Evolutionary conservation across 306 rosid genomes (phyloP).

Genomic region (Trifolium fragiferum): DNA sequence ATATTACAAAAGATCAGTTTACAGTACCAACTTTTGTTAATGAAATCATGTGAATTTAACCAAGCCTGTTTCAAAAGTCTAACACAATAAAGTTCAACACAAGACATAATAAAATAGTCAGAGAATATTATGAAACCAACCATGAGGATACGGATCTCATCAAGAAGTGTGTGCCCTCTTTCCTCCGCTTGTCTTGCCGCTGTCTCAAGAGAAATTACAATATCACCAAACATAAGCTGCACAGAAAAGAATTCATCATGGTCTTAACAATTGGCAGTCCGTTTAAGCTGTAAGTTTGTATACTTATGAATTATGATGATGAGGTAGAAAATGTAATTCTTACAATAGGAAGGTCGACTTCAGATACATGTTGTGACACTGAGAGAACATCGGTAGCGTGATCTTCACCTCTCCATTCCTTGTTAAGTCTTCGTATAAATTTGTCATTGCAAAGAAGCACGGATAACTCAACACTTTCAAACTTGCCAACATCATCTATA

Average conservation of each 20-base stretch:
- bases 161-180: slow-evolving; percentile 85
- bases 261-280: slow-evolving; percentile 24
- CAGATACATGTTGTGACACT: slow-evolving; percentile 81
- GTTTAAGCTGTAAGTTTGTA: slow-evolving; percentile 4
- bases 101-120: slow-evolving; percentile 29
- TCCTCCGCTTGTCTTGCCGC: slow-evolving; percentile 92
- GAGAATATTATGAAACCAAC: slow-evolving; percentile 57
- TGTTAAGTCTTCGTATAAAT: slow-evolving; percentile 78
- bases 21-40: slow-evolving; percentile 4
- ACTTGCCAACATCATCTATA: slow-evolving; percentile 72
- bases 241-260: slow-evolving; percentile 42
- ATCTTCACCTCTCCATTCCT: slow-evolving; percentile 96
- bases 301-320: slow-evolving; percentile 29
- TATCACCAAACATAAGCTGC: slow-evolving; percentile 93
- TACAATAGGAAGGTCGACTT: slow-evolving; percentile 78
- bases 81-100: slow-evolving; percentile 23
- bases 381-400: slow-evolving; percentile 85
- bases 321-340: slow-evolving; percentile 42
- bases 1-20: slow-evolving; percentile 33
- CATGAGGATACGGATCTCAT: slow-evolving; percentile 86
- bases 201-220: slow-evolving; percentile 87
- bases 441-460: slow-evolving; percentile 83
- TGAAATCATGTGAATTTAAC: slow-evolving; percentile 26
- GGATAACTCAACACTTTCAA: slow-evolving; percentile 74
- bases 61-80: slow-evolving; percentile 20